These are phyloP conservation scores for Populus nigra DNA, from an alignment of 345 rosid species.

Conservation along the genomic window DNA sequence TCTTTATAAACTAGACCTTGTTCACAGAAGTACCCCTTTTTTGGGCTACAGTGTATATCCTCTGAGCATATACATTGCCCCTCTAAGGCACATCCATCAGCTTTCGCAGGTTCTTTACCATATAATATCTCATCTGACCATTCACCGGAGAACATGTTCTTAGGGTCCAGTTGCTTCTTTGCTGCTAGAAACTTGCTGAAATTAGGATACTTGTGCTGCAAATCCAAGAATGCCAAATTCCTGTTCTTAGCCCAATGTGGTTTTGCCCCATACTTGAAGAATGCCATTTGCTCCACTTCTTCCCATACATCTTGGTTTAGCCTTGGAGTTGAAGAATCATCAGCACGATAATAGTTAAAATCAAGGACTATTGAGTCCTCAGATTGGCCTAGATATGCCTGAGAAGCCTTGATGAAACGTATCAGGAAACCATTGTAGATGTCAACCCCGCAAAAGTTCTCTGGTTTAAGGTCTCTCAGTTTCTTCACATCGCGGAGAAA, in stretches of 20 bases:
- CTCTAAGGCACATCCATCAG: conserved; percentile 80
- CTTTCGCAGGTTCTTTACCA: conserved; percentile 40
- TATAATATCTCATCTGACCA: conserved; percentile 71
- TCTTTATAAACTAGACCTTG: conserved; percentile 49
- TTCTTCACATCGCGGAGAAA: conserved; percentile 61
- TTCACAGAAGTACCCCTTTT: conserved; percentile 60
- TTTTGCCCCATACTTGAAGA: conserved; percentile 65
- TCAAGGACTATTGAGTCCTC: conserved; percentile 81
- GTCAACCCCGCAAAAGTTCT: conserved; percentile 66
- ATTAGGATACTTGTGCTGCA: conserved; percentile 50
- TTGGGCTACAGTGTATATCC: conserved; percentile 68
- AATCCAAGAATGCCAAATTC: conserved; percentile 59
- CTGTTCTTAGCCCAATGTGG: conserved; percentile 93
- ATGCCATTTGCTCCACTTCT: conserved; percentile 90
- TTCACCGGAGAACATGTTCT: conserved; percentile 60
- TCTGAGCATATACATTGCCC: conserved; percentile 83
- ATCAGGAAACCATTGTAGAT: conserved; percentile 64
- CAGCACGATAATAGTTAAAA: conserved; percentile 70
- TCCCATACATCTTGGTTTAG: conserved; percentile 72
- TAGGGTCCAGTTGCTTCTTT: conserved; percentile 67
- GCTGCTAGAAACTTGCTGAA: conserved; percentile 47
- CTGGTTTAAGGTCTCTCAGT: conserved; percentile 56
- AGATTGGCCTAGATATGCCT: conserved; percentile 68
- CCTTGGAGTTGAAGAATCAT: conserved; percentile 58
- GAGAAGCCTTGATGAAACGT: conserved; percentile 71